Base-by-base conservation (phyloP, 2,329 filamentous ascomycete genomes). In the Arthrobotrys conoides region DNA sequence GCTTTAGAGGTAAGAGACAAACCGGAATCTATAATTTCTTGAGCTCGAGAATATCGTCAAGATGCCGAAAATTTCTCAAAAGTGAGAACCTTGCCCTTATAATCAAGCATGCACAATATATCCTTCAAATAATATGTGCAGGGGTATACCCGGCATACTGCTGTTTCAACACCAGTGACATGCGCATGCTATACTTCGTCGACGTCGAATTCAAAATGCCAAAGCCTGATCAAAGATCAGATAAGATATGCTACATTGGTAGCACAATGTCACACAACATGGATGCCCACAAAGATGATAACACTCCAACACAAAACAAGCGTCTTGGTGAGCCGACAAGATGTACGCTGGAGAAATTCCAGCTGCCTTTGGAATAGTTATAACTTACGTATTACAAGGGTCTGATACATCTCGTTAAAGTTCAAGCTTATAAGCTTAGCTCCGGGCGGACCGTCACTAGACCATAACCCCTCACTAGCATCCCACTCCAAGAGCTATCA, bases 271-370 rank as follows among this genome's bases (percentile, higher is more conserved):
- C 33, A 24, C 55, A 61, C 55, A 61, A 12, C 55, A 61, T 61
- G 36, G 33, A 59, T 8, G 6, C n/a, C 10, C 6, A 8, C 4
- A 61, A 44, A 44, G 57, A 3, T 30, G 57, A 61, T 44, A 61
- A 22, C 57, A 61, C 57, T 61, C 33, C 57, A 61, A 61, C 57
- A 44, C 57, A 61, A 61, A 44, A 5, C 36, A 27, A 24, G 57
- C 44, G 1, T 20, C n/a, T 61, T 27, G 57, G 41, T 44, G 9
- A n/a, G 33, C 10, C 12, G 36, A 30, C 27, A 3, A 30, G 27
- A 27, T 44, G 12, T n/a, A n/a, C n/a, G 33, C 18, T 6, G 20
- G 16, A 20, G n/a, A n/a, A 24, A n/a, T 10, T 33, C 18, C 16
- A 20, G 16, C 16, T 55, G 14, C 16, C 16, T n/a, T 55, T 33